Evolutionary conservation across 768 basidiomycete genomes (phyloP).

Genomic region (Strobilomyces echinocephalus): DNA sequence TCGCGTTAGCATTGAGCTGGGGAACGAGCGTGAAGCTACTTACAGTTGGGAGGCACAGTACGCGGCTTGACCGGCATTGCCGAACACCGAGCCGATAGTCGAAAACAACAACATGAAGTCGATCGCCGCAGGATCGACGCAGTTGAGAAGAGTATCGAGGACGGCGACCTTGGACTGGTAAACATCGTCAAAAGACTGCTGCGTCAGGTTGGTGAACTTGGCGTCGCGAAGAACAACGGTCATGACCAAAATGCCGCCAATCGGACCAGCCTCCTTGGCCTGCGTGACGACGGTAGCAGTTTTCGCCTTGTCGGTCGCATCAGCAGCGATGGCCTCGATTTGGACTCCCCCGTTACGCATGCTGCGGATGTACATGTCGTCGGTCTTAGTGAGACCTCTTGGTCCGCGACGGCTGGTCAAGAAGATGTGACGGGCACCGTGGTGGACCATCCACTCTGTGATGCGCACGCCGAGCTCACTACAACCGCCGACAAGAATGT

Average conservation of each 20-base stretch:
- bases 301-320: conserved; percentile 21
- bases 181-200: conserved; percentile 27
- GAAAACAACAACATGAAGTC: conserved; percentile 34
- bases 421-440: conserved; percentile 31
- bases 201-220: conserved; percentile 32
- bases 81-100: conserved; percentile 32
- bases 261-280: conserved; percentile 20
- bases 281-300: conserved; percentile 22
- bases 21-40: background rate
- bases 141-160: conserved; percentile 14
- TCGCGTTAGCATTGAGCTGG: background rate
- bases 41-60: conserved; percentile 22
- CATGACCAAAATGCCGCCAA: conserved; percentile 34
- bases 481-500: conserved; percentile 19
- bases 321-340: conserved; percentile 26
- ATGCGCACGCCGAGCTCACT: conserved; percentile 25
- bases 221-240: conserved; percentile 32
- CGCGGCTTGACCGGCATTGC: conserved; percentile 24
- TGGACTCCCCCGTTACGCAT: conserved; percentile 22
- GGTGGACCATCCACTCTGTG: conserved; percentile 32
- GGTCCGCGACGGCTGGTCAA: conserved; percentile 25
- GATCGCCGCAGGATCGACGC: conserved; percentile 15
- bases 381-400: conserved; percentile 17
- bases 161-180: conserved; percentile 22
- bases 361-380: conserved; percentile 27